Base-by-base conservation (phyloP, 495 filamentous ascomycete genomes). In the Xylona heveae region DNA sequence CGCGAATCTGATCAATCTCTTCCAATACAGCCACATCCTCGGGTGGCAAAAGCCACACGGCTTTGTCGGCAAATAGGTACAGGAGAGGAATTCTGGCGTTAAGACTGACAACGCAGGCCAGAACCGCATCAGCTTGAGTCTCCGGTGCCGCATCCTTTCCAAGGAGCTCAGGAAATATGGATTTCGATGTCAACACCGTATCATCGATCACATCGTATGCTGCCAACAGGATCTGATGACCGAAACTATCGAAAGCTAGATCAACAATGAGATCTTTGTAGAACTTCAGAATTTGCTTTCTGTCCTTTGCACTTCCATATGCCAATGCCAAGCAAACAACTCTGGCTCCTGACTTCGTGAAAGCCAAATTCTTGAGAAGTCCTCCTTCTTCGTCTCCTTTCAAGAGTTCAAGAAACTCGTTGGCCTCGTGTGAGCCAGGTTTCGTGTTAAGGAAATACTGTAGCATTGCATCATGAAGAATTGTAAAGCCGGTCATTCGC, bases 391-490 rank as follows among this genome's bases (percentile, higher is more conserved):
- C 82, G 37, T 94, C 85, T 23, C 76, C 73, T 57, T 88, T 91
- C 40, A 95, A 57, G 30, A 90, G 55, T 45, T 95, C 85, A 30
- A 93, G 57, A 45, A 88, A 94, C 40, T 92, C 83, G 24, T 64
- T 78, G 24, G 74, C 62, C 48, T 93, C 85, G 24, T 71, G 66
- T 42, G 68, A 77, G 13, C 73, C 80, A 8, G 68, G 59, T 30
- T 72, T 74, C 28, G 71, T 66, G 46, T 76, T 83, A 28, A 80
- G 61, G 54, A 82, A 88, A 49, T 94, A 95, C 47, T 99, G 83
- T 29, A 94, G 66, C 85, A 95, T 91, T 14, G 88, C 90, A 40
- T 90, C 85, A 50, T 99, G 90, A 4, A 95, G 64, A 60, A 95
- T 84, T 1, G 82, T 91, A 52, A 95, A 99, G 5, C 77, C 82